A percentile compares a stretch with the other conserved stretches of the same genome.
phyloP scores from a whole-genome alignment of 768 basidiomycete species.

The Lentinula aciculospora region DNA sequence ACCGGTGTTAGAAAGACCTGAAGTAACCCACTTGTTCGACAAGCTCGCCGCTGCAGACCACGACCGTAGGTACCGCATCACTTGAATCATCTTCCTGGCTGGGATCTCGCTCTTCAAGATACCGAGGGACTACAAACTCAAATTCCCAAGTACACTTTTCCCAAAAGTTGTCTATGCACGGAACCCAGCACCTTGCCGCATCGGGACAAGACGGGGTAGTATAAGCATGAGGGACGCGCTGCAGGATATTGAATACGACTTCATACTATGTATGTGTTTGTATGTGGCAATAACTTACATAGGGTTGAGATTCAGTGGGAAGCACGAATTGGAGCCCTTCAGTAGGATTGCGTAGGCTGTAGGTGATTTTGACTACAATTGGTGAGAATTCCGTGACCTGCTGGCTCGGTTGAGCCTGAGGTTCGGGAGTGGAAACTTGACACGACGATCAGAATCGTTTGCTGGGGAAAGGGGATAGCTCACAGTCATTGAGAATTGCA shows the following conservation, averaged over 20 bases:
- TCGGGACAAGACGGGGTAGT: conserved; percentile 85
- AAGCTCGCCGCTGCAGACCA: conserved; percentile 91
- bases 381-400: conserved; percentile 64
- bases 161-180: conserved; percentile 92
- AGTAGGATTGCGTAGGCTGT: conserved; percentile 75
- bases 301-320: conserved; percentile 77
- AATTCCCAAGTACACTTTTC: conserved; percentile 99
- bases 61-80: conserved; percentile 72
- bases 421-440: conserved; percentile 58
- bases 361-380: conserved; percentile 70
- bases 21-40: conserved; percentile 70
- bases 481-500: conserved; percentile 53
- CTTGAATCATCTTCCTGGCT: conserved; percentile 47
- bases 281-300: conserved; percentile 46
- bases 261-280: conserved; percentile 4
- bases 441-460: neutral
- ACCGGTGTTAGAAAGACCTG: neutral
- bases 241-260: neutral
- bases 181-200: conserved; percentile 97
- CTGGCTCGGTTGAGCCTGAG: conserved; percentile 22
- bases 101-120: conserved; percentile 58
- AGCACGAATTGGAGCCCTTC: conserved; percentile 84
- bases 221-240: conserved; percentile 93
- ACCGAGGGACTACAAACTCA: conserved; percentile 88
- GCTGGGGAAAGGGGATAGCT: conserved; percentile 11